These are phyloP conservation scores for Pseudogymnoascus sp. DNA, from an alignment of 2,329 filamentous ascomycete species.

Conservation along the genomic window DNA sequence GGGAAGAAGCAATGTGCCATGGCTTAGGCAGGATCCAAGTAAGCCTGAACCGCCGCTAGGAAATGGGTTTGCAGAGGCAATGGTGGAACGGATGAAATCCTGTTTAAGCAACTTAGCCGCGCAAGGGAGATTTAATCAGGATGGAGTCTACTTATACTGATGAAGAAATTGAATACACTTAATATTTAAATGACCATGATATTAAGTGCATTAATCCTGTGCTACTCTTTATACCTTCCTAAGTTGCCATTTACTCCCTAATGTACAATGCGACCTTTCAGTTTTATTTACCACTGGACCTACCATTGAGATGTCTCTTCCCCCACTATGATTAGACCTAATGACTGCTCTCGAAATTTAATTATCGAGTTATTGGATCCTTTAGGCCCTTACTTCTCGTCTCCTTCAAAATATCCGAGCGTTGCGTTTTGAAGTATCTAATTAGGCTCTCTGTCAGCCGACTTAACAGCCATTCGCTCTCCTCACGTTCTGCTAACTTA, in stretches of 20 bases:
- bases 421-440: slow-evolving; percentile 19
- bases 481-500: slow-evolving; percentile 54
- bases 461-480: slow-evolving; percentile 61
- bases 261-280: neutral
- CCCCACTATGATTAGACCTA: neutral
- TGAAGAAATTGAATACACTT: neutral
- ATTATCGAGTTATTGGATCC: neutral
- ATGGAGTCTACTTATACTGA: slow-evolving; percentile 17
- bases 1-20: slow-evolving; percentile 16
- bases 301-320: neutral
- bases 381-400: slow-evolving; percentile 16
- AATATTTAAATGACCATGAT: neutral
- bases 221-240: neutral
- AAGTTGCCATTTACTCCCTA: neutral
- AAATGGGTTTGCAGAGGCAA: slow-evolving; percentile 16
- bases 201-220: neutral
- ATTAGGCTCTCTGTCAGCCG: slow-evolving; percentile 57
- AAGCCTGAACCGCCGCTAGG: slow-evolving; percentile 16
- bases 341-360: neutral
- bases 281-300: neutral
- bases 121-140: slow-evolving; percentile 15
- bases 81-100: slow-evolving; percentile 16
- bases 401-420: slow-evolving; percentile 24
- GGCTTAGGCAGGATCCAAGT: slow-evolving; percentile 17
- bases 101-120: slow-evolving; percentile 16